phyloP scores from a whole-genome alignment of 176 grass and related monocot genomes.

The Elymus sibiricus region DNA sequence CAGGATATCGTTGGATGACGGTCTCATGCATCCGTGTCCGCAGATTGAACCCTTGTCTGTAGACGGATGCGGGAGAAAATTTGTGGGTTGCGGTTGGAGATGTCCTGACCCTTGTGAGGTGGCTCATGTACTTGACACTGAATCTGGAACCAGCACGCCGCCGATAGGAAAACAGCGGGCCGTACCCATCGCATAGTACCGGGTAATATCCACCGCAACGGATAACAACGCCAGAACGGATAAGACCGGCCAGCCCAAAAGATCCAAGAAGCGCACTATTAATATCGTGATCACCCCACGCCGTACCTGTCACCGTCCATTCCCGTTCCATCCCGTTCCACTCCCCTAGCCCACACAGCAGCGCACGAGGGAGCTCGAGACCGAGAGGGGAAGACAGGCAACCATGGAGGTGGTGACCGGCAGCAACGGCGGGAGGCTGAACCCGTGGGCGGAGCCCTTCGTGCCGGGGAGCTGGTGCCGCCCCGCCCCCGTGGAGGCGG shows the following conservation, averaged over 20 bases:
- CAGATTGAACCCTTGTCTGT: too few relatives aligned
- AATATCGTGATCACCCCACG: not conserved
- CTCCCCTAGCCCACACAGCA: not conserved
- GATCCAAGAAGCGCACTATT: not conserved
- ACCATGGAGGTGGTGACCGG: constrained; percentile 31
- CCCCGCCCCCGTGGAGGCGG: not conserved
- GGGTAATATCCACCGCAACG: not conserved
- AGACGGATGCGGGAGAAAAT: too few relatives aligned
- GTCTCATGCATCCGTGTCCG: too few relatives aligned
- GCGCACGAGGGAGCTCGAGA: not conserved
- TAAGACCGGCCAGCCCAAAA: constrained; percentile 8
- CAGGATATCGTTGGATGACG: too few relatives aligned
- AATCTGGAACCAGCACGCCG: too few relatives aligned
- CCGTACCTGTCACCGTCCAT: not conserved
- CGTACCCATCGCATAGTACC: not conserved
- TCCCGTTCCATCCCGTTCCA: not conserved
- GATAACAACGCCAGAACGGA: constrained; percentile 21
- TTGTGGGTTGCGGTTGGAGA: too few relatives aligned
- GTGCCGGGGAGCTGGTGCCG: constrained; percentile 33
- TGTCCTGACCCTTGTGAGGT: too few relatives aligned
- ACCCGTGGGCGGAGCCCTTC: constrained; percentile 54
- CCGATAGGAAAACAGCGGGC: not conserved
- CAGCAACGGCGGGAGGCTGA: constrained; percentile 30
- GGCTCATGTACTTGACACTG: too few relatives aligned
- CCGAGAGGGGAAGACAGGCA: not conserved